Evolutionary conservation across 805 yeast species (phyloP).

Genomic region (Komagataella populi): DNA sequence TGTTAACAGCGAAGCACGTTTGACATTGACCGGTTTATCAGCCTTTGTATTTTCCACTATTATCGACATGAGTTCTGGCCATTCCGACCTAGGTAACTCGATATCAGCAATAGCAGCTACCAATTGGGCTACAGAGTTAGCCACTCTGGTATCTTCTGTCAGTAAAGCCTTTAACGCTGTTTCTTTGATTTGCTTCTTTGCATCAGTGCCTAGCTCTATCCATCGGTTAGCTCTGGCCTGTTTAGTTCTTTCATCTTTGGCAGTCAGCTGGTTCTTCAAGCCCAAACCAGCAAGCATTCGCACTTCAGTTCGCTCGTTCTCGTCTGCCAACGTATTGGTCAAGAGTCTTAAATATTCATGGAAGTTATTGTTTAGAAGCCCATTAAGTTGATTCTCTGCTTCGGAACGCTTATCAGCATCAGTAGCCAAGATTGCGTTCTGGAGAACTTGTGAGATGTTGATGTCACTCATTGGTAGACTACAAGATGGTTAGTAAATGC

Average conservation of each 20-base stretch:
- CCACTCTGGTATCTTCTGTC: constrained; percentile 62
- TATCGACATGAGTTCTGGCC: constrained; percentile 77
- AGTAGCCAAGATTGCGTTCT: constrained; percentile 62
- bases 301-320: constrained; percentile 55
- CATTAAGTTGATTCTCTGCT: constrained; percentile 67
- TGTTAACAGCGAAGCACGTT: constrained; percentile 76
- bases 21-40: constrained; percentile 65
- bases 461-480: neutral
- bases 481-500: neutral
- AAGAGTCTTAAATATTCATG: constrained; percentile 58
- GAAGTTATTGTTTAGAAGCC: constrained; percentile 64
- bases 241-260: constrained; percentile 59
- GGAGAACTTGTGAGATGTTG: constrained; percentile 27
- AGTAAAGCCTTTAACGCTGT: constrained; percentile 50
- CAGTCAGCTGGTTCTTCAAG: constrained; percentile 74
- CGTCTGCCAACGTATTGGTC: constrained; percentile 59
- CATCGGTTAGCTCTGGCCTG: constrained; percentile 58
- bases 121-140: constrained; percentile 81
- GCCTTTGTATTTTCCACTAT: constrained; percentile 80
- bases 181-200: constrained; percentile 53
- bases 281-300: constrained; percentile 86
- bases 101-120: constrained; percentile 96
- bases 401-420: constrained; percentile 54
- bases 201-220: constrained; percentile 41
- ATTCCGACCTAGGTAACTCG: constrained; percentile 76